Base-by-base conservation (phyloP, 2,329 filamentous ascomycete species). In the Rhynchosporium secalis region DNA sequence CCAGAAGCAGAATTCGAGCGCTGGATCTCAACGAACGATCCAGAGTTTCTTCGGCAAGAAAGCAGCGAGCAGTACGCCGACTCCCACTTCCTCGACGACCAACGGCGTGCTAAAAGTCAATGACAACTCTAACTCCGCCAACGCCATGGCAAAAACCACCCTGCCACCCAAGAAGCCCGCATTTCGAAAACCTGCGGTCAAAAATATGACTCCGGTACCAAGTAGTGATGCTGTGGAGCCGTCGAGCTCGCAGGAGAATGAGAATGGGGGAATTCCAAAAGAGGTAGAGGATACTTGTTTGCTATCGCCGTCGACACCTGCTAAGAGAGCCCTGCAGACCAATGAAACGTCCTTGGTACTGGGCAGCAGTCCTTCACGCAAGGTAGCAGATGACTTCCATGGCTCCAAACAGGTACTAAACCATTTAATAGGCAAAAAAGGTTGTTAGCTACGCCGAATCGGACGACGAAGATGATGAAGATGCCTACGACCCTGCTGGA, bases 371-470 rank as follows among this genome's bases (percentile, higher is more conserved):
- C 92, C 93, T 1, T 87, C 88, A 15, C 86, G 92, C 72, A 92
- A 92, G 83, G 92, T 92, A 80, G 65, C 20, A 20, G 20, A 20
- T 20, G 20, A 20, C 20, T 20, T 20, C 20, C 20, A 20, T 20
- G 20, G 20, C 20, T 20, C 20, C 20, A 20, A 20, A 20, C 20
- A 20, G 20, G 20, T 20, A 20, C 20, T 20, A 20, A 20, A 9
- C 28, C 26, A 2, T 28, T 47, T 49, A 13, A 20, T 12, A 86
- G 81, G 81, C 79, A 12, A 87, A 85, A 74, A 88, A 86, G 70
- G 75, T 80, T 51, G 83, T 95, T 68, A 95, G 83, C 74, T 98
- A 98, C 74, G 88, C 89, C 66, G 93, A 97, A 72, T 92, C 91
- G 1, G 91, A 91, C 51, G 89, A 92, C 58, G 89, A 91, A 12